A percentile compares a stretch with the other conserved stretches of the same genome.
These are phyloP conservation scores for Xylaria arbuscula DNA, from an alignment of 2,329 filamentous ascomycete species.

Conservation along the genomic window DNA sequence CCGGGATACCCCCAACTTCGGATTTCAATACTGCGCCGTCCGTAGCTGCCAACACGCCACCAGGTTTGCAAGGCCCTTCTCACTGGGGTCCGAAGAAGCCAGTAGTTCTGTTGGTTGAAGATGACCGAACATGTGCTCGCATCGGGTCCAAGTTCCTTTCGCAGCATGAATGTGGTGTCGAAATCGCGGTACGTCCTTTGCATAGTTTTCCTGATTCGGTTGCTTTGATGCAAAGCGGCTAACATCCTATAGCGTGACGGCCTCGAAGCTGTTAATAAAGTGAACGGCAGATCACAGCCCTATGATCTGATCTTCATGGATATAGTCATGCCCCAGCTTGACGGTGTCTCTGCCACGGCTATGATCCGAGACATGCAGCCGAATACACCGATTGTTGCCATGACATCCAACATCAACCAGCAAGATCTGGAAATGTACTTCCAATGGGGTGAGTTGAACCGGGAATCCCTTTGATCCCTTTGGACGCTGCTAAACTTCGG, in stretches of 20 bases:
- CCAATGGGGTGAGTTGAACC: conserved; percentile 78
- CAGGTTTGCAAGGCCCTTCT: conserved; percentile 54
- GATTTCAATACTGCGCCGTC: conserved; percentile 50
- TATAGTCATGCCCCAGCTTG: conserved; percentile 96
- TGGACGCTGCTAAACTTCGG: conserved; percentile 29
- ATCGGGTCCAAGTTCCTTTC: conserved; percentile 76
- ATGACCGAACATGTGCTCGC: conserved; percentile 73
- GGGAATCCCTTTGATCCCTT: neutral
- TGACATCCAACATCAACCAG: conserved; percentile 98
- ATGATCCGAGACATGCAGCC: conserved; percentile 89
- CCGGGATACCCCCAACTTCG: conserved; percentile 55
- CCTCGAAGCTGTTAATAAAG: conserved; percentile 89
- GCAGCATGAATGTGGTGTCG: conserved; percentile 74
- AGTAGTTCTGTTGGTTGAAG: conserved; percentile 90
- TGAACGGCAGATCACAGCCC: conserved; percentile 63
- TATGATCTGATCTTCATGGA: conserved; percentile 85
- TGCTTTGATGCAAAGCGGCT: conserved; percentile 32
- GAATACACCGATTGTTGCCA: conserved; percentile 89
- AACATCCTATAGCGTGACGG: conserved; percentile 75
- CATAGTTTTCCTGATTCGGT: neutral
- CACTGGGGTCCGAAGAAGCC: conserved; percentile 74
- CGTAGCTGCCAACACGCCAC: conserved; percentile 51
- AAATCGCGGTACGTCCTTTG: conserved; percentile 68
- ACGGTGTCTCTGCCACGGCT: conserved; percentile 93
- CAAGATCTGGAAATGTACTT: conserved; percentile 98